phyloP scores from a whole-genome alignment of 352 stramenopile genomes.

The Pythium chondricola region DNA sequence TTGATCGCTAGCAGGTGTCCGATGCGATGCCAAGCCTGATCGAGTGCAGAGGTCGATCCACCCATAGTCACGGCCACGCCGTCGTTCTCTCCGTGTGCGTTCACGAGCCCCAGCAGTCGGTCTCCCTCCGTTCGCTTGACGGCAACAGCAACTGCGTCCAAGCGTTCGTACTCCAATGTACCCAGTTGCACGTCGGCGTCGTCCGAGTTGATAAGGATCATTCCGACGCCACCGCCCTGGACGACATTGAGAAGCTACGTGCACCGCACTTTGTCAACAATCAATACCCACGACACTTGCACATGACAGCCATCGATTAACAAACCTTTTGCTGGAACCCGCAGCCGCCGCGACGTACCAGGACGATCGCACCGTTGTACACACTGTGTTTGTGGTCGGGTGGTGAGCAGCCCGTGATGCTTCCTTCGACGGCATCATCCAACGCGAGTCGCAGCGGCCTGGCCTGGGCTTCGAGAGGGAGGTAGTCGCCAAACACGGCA shows the following conservation, averaged over 20 bases:
- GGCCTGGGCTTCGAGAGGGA: too few species aligned
- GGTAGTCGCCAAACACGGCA: slow-evolving; percentile 11
- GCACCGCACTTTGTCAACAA: background rate
- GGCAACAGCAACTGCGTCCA: slow-evolving; percentile 7
- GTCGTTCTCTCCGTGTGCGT: background rate
- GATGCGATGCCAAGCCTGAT: slow-evolving; percentile 12
- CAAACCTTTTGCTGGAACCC: slow-evolving; percentile 18
- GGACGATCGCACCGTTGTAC: slow-evolving; percentile 4
- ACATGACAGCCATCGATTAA: background rate
- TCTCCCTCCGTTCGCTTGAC: slow-evolving; percentile 6
- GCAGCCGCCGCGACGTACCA: slow-evolving; percentile 13
- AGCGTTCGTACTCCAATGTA: slow-evolving; percentile 7
- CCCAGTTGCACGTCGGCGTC: slow-evolving; percentile 8
- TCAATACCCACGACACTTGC: background rate
- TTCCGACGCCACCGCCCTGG: slow-evolving; percentile 1
- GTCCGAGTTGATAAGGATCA: slow-evolving; percentile 16
- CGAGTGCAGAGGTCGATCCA: background rate
- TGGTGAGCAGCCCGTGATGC: too few species aligned
- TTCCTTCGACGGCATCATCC: too few species aligned
- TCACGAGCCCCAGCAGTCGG: background rate
- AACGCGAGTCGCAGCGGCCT: too few species aligned
- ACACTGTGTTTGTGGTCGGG: background rate
- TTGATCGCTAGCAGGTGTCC: slow-evolving; percentile 7
- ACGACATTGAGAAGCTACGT: slow-evolving; percentile 12
- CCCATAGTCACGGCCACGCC: background rate